Evolutionary conservation across 2,329 filamentous ascomycete species (phyloP), one percentile per base, ranked within the genome.

Genomic region (Fragosphaeria purpurea): DNA sequence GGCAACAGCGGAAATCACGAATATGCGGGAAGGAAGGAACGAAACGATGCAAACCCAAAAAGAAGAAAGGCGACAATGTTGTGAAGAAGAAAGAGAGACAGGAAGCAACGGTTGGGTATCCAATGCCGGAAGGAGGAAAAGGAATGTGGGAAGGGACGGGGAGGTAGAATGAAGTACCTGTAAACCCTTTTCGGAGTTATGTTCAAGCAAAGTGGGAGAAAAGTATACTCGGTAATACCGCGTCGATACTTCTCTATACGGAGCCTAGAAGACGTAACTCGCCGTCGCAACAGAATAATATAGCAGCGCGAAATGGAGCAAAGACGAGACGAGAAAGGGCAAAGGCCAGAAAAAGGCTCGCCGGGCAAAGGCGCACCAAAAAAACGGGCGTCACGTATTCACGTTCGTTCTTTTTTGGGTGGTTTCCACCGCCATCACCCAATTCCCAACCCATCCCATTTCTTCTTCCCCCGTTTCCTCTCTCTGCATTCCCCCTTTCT

Each of bases 361-460:
- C 48, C 50, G 50, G 48, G 51, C 41, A 53, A 48, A 53, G 53
- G 47, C 53, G 50, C 53, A 52, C 53, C 51, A 53, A 55, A 53
- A 50, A 45, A 40, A 45, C 35, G 44, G 44, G 45, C 46, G 51
- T 50, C 52, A 46, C 50, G 52, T 42, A 44, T 47, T 40, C 43
- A 41, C 22, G 41, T 46, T 37, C 22, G 2, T 22, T 22, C 22
- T 22, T 22, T 22, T 22, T 22, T 22, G 22, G 22, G 22, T 22
- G 46, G 41, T 44, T 53, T 53, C 53, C 53, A 54, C 53, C 45
- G 47, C 50, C 53, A 30, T 51, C 53, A 43, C 45, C 40, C 35
- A 43, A 45, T 50, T 51, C 53, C 48, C 50, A 46, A 22, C 22
- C 22, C 22, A 22, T 40, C 43, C 40, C 22, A 38, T 46, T 37